phyloP scores from a whole-genome alignment of 805 yeast species.

The Kodamaea sagamina region DNA sequence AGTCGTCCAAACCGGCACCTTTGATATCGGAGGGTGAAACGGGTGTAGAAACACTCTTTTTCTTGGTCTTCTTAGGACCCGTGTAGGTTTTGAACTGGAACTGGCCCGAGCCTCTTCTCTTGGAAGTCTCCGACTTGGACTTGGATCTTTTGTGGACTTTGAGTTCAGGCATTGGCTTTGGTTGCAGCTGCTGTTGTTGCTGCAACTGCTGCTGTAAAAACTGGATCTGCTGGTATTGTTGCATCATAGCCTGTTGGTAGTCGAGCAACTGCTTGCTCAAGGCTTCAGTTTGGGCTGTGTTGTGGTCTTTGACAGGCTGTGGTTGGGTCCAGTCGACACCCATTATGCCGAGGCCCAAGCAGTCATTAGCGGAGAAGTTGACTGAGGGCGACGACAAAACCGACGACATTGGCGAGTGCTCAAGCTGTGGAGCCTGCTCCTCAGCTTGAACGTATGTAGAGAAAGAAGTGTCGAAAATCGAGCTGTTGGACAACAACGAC shows the following conservation, averaged over 20 bases:
- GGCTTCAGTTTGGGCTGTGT: conserved; percentile 11
- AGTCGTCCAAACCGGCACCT: conserved; percentile 21
- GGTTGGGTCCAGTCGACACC: conserved; percentile 15
- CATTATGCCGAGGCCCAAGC: conserved; percentile 11
- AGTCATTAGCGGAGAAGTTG: conserved; percentile 4
- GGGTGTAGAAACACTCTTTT: conserved; percentile 22
- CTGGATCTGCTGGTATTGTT: conserved; percentile 28
- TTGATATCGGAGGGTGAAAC: conserved; percentile 12
- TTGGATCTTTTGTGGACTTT: conserved; percentile 29
- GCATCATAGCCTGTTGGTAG: conserved; percentile 24
- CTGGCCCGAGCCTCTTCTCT: conserved; percentile 22
- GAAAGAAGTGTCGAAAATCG: conserved; percentile 11
- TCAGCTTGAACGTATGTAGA: conserved; percentile 8
- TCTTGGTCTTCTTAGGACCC: conserved; percentile 28
- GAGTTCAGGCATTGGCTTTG: conserved; percentile 12
- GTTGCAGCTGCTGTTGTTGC: conserved; percentile 16
- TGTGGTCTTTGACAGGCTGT: conserved; percentile 13
- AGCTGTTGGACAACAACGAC: conserved; percentile 9
- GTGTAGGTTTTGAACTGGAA: conserved; percentile 34
- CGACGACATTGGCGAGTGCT: conserved; percentile 4
- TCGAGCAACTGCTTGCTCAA: conserved; percentile 17
- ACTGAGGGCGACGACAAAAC: conserved; percentile 1
- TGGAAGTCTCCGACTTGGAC: conserved; percentile 24
- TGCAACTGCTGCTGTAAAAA: conserved; percentile 25
- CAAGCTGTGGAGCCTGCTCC: conserved; percentile 8